A percentile compares a stretch with the other conserved stretches of the same genome.
These are phyloP conservation scores for Pythium myriotylum DNA, from an alignment of 352 stramenopile species.

Conservation along the genomic window DNA sequence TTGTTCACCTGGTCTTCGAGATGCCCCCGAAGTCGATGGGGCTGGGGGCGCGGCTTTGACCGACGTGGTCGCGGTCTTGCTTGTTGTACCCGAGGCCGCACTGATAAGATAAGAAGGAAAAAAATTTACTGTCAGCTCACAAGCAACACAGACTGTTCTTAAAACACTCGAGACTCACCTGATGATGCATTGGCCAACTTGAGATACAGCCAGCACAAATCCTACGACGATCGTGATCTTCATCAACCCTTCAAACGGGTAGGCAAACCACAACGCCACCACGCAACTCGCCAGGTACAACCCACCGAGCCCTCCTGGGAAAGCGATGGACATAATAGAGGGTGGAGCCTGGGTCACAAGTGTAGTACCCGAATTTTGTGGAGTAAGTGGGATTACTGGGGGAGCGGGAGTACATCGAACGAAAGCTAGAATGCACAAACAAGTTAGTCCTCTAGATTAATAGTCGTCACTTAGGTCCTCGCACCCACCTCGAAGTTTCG, in stretches of 20 bases:
- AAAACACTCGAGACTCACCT: slow-evolving; percentile 40
- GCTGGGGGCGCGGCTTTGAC: not conserved
- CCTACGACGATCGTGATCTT: slow-evolving; percentile 87
- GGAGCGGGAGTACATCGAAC: slow-evolving; percentile 46
- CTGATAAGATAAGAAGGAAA: slow-evolving; percentile 7
- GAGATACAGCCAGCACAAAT: slow-evolving; percentile 73
- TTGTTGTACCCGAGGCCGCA: slow-evolving; percentile 4
- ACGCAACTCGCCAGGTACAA: slow-evolving; percentile 80
- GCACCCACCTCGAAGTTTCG: slow-evolving; percentile 54
- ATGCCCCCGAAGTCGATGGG: not conserved
- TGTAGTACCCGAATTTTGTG: slow-evolving; percentile 40
- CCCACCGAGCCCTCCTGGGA: slow-evolving; percentile 63
- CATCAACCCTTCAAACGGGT: slow-evolving; percentile 81
- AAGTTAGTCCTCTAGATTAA: not conserved
- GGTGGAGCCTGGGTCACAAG: slow-evolving; percentile 20
- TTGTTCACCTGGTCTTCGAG: slow-evolving; percentile 23
- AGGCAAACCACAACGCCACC: slow-evolving; percentile 70
- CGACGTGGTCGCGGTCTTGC: not conserved
- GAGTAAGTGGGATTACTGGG: slow-evolving; percentile 33
- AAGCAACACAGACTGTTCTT: not conserved
- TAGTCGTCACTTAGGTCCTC: not conserved
- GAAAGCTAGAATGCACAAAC: slow-evolving; percentile 3
- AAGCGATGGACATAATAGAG: slow-evolving; percentile 66
- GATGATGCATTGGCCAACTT: slow-evolving; percentile 68
- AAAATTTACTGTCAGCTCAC: not conserved